A percentile compares a stretch with the other conserved stretches of the same genome.
phyloP scores from a whole-genome alignment of 129 eudicot genomes.

The Flaveria bidentis region DNA sequence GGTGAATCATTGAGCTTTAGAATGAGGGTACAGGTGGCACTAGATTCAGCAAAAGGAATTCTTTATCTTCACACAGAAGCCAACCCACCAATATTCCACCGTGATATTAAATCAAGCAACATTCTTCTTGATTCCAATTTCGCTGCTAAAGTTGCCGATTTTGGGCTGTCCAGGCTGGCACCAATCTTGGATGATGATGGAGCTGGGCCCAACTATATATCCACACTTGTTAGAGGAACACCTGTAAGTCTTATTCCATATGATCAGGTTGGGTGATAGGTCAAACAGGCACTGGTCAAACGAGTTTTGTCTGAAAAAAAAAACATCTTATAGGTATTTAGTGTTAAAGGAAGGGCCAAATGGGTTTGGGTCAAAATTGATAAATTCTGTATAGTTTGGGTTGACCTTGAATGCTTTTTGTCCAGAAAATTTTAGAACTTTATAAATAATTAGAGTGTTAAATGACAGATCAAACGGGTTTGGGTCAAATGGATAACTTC shows the following conservation, averaged over 20 bases:
- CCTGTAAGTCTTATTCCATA: slow-evolving; percentile 52
- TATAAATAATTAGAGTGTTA: too few relatives aligned
- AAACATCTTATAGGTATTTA: not conserved
- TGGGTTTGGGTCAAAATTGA: too few relatives aligned
- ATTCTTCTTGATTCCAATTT: slow-evolving; percentile 76
- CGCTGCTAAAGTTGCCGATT: slow-evolving; percentile 88
- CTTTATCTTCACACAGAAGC: slow-evolving; percentile 95
- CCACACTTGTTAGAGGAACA: slow-evolving; percentile 87
- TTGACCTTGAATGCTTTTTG: too few relatives aligned
- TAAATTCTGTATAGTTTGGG: too few relatives aligned
- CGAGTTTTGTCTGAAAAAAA: not conserved
- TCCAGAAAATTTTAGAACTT: too few relatives aligned
- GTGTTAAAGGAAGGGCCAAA: not conserved
- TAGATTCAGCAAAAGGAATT: slow-evolving; percentile 79
- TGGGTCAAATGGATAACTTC: too few relatives aligned
- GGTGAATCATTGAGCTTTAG: slow-evolving; percentile 55
- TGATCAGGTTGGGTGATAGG: too few relatives aligned
- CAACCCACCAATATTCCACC: slow-evolving; percentile 80
- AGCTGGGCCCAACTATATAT: slow-evolving; percentile 48
- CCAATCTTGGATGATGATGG: slow-evolving; percentile 66
- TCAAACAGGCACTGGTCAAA: not conserved
- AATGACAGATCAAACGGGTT: too few relatives aligned
- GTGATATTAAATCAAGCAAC: slow-evolving; percentile 90
- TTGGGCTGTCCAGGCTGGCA: slow-evolving; percentile 92
- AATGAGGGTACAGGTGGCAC: slow-evolving; percentile 65